Conservation (phyloP, 306 rosid genomes). For the Corylus heterophylla region DNA sequence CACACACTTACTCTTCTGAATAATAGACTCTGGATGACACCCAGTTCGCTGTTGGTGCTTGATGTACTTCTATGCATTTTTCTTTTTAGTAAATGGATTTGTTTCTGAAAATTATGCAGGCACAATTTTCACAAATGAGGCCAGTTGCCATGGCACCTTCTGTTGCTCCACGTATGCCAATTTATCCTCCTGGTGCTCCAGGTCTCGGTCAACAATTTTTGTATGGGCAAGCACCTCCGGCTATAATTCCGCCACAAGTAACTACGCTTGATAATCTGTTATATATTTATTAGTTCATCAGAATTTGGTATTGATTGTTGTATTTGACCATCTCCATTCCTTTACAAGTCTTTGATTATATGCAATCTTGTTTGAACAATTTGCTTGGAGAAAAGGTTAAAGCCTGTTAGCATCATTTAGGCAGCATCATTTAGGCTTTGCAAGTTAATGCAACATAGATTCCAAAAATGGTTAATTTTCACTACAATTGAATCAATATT, state of each 20-base stretch:
- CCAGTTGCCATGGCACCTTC: constrained; percentile 62
- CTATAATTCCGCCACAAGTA: constrained; percentile 77
- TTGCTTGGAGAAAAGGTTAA: not conserved
- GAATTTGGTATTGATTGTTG: not conserved
- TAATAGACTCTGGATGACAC: not conserved
- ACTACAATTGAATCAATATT: not conserved
- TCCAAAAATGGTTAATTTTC: not conserved
- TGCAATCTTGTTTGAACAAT: not conserved
- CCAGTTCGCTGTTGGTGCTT: not conserved
- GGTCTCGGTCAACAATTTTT: constrained; percentile 72
- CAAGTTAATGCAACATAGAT: not conserved
- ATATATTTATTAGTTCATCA: not conserved
- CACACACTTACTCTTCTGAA: not conserved
- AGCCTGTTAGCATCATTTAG: not conserved
- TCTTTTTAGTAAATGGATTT: not conserved
- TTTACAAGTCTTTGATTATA: not conserved
- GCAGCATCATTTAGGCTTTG: not conserved
- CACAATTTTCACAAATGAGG: constrained; percentile 77
- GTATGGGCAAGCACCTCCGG: constrained; percentile 77
- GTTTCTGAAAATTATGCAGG: constrained; percentile 33
- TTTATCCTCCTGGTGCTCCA: constrained; percentile 79
- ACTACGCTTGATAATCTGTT: not conserved
- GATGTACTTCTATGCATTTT: not conserved
- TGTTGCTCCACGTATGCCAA: constrained; percentile 71
- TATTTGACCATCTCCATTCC: not conserved